Evolutionary conservation across 805 yeast genomes (phyloP), one percentile per base, ranked within the genome.

Genomic region (Sungouiozyma intestinalis): DNA sequence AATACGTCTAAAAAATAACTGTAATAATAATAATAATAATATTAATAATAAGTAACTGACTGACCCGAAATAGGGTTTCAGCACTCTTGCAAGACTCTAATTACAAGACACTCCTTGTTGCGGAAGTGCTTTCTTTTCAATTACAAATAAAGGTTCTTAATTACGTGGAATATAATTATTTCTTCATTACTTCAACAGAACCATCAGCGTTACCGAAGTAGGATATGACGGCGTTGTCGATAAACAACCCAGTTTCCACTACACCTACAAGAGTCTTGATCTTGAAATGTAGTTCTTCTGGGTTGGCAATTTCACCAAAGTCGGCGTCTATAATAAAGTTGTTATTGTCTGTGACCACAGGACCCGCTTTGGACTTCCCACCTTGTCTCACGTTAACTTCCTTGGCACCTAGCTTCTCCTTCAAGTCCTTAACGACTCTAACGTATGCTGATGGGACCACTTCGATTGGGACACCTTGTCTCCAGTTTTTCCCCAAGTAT

Each of bases 341-440:
- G 63, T 88, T 87, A 66, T 92, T 92, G 63, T 92, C 98, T 24
- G 98, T 90, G 49, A 92, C 82, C 17, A 87, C 80, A 9, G 98
- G 97, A 20, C 98, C 98, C 8, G 98, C 98, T 66, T 92, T 92
- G 21, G 94, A 88, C 39, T 79, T 67, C 13, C 85, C 86, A 40
- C 97, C 97, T 51, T 81, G 81, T 63, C 99, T 77, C 16, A 86
- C 77, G 2, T 62, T 67, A 40, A 68, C 65, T 24, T 90, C 88
- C 11, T 90, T 90, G 6, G 62, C 60, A 29, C 54, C 49, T 42
- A 63, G 44, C 39, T 52, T 50, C 34, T 57, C 55, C 40, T 63
- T 57, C 55, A 92, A 70, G 48, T 86, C 86, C 14, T 66, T 65
- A 6, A 72, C 64, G 16, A 92, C 90, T 56, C 83, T 82, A 34